Conservation (phyloP, 2,329 filamentous ascomycete genomes). For the Calonectria montana region DNA sequence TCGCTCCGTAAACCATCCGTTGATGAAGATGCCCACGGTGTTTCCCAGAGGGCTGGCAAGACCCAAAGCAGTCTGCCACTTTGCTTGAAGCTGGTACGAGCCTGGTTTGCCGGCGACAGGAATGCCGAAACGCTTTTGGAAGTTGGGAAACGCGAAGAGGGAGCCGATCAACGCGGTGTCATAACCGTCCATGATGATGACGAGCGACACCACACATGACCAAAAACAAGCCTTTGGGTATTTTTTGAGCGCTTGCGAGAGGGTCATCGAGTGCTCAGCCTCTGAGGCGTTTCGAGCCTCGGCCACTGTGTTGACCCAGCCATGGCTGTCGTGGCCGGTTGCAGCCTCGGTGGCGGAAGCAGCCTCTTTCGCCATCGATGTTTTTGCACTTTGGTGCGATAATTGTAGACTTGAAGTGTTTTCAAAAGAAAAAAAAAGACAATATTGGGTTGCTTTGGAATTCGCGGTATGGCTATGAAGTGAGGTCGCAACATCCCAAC, state of each 20-base stretch:
- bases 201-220: background rate
- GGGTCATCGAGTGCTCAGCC: background rate
- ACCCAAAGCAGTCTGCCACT: background rate
- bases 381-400: background rate
- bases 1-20: background rate
- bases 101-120: background rate
- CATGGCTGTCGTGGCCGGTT: background rate
- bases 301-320: conserved; percentile 1
- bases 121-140: background rate
- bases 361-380: background rate
- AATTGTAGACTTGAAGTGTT: background rate
- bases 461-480: background rate
- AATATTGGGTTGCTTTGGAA: background rate
- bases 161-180: background rate
- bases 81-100: background rate
- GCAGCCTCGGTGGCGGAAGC: background rate
- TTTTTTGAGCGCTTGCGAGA: background rate
- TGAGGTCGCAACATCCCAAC: background rate
- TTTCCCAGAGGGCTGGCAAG: background rate
- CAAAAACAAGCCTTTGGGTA: background rate
- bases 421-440: background rate
- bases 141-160: background rate
- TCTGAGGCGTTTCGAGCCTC: background rate
- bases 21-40: background rate
- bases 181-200: conserved; percentile 6